Base-by-base conservation (phyloP, 495 filamentous ascomycete genomes). In the Cercophora samala region DNA sequence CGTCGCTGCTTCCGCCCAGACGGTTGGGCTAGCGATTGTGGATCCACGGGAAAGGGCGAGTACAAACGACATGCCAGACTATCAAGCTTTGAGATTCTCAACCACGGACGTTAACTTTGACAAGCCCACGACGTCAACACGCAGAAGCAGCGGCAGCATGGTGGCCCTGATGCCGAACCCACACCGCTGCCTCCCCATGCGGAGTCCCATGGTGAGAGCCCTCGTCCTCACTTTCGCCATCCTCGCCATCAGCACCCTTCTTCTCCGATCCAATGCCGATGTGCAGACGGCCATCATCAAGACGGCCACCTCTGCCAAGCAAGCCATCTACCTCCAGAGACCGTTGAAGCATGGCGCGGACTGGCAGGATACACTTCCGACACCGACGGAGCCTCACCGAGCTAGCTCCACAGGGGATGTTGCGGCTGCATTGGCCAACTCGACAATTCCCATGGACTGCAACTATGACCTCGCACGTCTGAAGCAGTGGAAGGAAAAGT, bases 401-500 rank as follows among this genome's bases (percentile, higher is more conserved):
- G 59, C 66, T 29, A 8, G 61, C 5, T 37, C 72, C 64, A 58
- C 67, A 73, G 64, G 55, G 69, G 55, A 42, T 25, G 9, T 5
- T 25, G 26, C 55, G 65, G 1, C 64, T 69, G 25, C 61, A 66
- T 32, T 3, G 2, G 58, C 51, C 2, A 74, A 74, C 58, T 32
- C 24, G 6, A 46, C 63, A 3, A 70, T 72, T 21, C 32, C 63
- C 2, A 81, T 80, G 76, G 72, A 79, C 52, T 86, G 84, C 67
- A 72, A 75, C 67, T 73, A 84, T 63, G 79, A 85, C 69, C 75
- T 76, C 54, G 78, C 72, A 1, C 73, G 75, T 17, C 74, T 85
- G 54, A 71, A 67, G 25, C 66, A 73, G 17, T 73, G 84, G 64
- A 77, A 82, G 66, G 54, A 79, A 17, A 76, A 73, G 63, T 83